A percentile compares a stretch with the other conserved stretches of the same genome.
Conservation (phyloP, 768 basidiomycete genomes). For the Phylloporus sp. region DNA sequence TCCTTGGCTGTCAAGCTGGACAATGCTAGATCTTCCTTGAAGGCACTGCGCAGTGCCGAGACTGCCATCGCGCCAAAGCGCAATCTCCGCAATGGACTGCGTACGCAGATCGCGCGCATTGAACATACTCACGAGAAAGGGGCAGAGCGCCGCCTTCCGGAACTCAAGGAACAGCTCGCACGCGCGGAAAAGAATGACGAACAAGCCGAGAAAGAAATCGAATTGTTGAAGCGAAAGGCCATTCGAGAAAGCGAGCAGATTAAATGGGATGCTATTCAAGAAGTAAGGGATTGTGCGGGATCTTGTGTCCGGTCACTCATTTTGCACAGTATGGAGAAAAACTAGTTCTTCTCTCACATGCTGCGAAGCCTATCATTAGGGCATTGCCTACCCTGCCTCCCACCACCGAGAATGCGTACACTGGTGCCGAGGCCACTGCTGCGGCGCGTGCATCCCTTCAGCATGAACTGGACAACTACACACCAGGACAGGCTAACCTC, state of each 20-base stretch:
- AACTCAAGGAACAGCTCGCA: constrained; percentile 66
- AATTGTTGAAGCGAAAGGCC: constrained; percentile 71
- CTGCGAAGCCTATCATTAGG: constrained; percentile 55
- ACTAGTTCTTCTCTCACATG: constrained; percentile 68
- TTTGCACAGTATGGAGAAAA: constrained; percentile 72
- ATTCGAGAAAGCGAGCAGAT: constrained; percentile 67
- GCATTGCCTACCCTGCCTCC: constrained; percentile 71
- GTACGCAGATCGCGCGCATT: constrained; percentile 57
- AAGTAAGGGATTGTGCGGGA: constrained; percentile 43
- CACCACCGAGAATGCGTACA: constrained; percentile 50
- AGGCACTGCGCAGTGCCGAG: constrained; percentile 72
- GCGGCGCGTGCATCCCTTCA: constrained; percentile 72
- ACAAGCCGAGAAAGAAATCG: constrained; percentile 64
- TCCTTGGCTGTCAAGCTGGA: constrained; percentile 63
- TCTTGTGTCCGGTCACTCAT: background rate
- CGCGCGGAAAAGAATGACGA: constrained; percentile 63
- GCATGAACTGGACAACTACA: constrained; percentile 74
- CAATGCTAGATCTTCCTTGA: constrained; percentile 60
- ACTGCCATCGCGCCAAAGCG: constrained; percentile 55
- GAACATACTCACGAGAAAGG: constrained; percentile 66
- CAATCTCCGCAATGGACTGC: constrained; percentile 52
- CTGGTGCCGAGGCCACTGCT: constrained; percentile 59
- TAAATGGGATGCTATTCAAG: constrained; percentile 80
- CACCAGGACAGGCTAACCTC: constrained; percentile 59
- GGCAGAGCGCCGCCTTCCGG: constrained; percentile 62